Evolutionary conservation across 2,329 filamentous ascomycete genomes (phyloP), one percentile per base, ranked within the genome.

Genomic region (Alternaria ventricosa): DNA sequence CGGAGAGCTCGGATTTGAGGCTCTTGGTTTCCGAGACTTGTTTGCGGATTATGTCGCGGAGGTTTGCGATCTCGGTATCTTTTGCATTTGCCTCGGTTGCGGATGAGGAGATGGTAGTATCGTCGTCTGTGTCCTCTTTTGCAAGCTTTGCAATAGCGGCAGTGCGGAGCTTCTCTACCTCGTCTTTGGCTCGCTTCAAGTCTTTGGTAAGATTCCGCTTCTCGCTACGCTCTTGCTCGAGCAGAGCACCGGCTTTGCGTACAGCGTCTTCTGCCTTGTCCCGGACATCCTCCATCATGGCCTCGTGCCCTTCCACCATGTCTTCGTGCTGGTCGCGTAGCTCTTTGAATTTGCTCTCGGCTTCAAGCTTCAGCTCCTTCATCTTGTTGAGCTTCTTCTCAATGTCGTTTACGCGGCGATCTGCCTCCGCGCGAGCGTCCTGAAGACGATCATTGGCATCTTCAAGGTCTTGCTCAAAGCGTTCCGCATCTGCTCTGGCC

Each of bases 191-290:
- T 18, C 55, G 69, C 51, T 74, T 76, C 4, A 78, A 62, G 3
- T 79, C 73, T 44, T 73, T 77, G 2, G 61, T 50, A 15, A 75
- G 46, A 25, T 72, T 68, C 33, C 68, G 69, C 66, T 76, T 79
- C 51, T 79, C 77, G 36, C 59, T 72, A 25, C 76, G 69, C 57
- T 80, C 76, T n/a, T 74, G 72, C 23, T 77, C 69, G 5, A 80
- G 69, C 6, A 80, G 63, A 10, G 69, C 65, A 41, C 73, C 73
- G 5, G 73, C 71, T 63, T 78, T 79, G 54, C 75, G 70, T 3
- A 80, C 71, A 4, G 74, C 77, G 47, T 80, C 77, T 59, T 79
- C 77, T 6, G 78, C 77, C 36, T 75, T 80, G 10, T 73, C 69
- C 20, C 75, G 76, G 12, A 78, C 68, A 25, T 75, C 70, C 54